Evolutionary conservation across 1,284 basidiomycete genomes (phyloP).

Genomic region (Pisolithus thermaeus): DNA sequence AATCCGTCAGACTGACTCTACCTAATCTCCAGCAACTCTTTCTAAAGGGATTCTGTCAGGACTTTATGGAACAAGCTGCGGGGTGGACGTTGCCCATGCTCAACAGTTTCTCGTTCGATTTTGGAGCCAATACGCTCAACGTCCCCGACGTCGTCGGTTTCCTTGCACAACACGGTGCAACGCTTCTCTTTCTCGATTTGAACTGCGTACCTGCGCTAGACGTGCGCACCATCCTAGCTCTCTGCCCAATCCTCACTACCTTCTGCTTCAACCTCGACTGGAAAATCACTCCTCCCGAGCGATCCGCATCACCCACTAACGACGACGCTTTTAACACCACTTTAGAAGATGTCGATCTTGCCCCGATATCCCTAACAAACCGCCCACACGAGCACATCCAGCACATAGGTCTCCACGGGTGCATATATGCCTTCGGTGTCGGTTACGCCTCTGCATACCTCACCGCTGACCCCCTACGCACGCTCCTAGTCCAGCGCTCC

Average conservation of each 20-base stretch:
- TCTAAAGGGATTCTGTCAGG: conserved; percentile 50
- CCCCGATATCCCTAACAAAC: conserved; percentile 34
- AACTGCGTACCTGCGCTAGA: conserved; percentile 51
- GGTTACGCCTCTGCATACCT: conserved; percentile 40
- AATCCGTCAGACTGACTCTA: conserved; percentile 51
- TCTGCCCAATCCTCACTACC: conserved; percentile 53
- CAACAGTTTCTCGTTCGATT: conserved; percentile 49
- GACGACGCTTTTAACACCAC: conserved; percentile 11
- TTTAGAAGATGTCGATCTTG: conserved; percentile 25
- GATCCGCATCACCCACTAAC: background rate
- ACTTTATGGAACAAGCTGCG: conserved; percentile 60
- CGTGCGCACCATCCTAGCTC: conserved; percentile 49
- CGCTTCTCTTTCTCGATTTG: conserved; percentile 58
- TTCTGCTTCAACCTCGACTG: conserved; percentile 73
- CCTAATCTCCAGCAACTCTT: conserved; percentile 54
- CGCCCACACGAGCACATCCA: conserved; percentile 52
- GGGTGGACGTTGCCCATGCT: conserved; percentile 62
- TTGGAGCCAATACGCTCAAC: conserved; percentile 38
- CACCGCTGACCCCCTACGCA: conserved; percentile 37
- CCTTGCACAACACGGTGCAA: conserved; percentile 48
- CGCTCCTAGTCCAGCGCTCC: conserved; percentile 43
- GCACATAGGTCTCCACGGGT: conserved; percentile 63
- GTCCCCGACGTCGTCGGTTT: conserved; percentile 56
- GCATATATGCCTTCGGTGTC: conserved; percentile 63
- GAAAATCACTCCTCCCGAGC: conserved; percentile 35